Evolutionary conservation across 768 basidiomycete species (phyloP).

Genomic region (Piloderma croceum): DNA sequence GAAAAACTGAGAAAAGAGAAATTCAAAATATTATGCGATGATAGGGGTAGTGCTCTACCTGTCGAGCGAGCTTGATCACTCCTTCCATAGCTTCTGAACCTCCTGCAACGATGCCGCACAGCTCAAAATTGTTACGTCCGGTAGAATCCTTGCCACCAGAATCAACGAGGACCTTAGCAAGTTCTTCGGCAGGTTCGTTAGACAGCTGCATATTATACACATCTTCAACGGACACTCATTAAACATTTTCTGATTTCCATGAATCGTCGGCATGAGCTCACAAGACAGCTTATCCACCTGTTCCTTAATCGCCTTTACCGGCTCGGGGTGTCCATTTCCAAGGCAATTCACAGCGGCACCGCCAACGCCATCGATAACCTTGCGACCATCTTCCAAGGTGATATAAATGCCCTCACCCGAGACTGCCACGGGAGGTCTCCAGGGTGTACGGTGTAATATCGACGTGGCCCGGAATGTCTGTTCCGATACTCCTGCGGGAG

Average conservation of each 20-base stretch:
- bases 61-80: constrained; percentile 75
- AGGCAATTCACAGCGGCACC: constrained; percentile 82
- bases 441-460: constrained; percentile 68
- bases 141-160: no score
- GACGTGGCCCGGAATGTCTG: constrained; percentile 16
- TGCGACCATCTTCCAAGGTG: constrained; percentile 61
- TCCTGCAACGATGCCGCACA: constrained; percentile 69
- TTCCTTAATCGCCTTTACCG: constrained; percentile 69
- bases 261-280: constrained; percentile 29
- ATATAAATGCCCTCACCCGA: constrained; percentile 66
- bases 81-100: constrained; percentile 91
- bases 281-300: constrained; percentile 76
- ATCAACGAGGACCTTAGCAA: constrained; percentile 63
- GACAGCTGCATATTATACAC: constrained; percentile 85
- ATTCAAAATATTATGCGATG: constrained; percentile 2
- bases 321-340: constrained; percentile 68
- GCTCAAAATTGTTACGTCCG: constrained; percentile 62
- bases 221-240: constrained; percentile 40
- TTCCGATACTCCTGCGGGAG: not conserved
- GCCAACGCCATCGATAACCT: constrained; percentile 73
- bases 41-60: constrained; percentile 35
- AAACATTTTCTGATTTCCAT: not conserved
- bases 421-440: constrained; percentile 65
- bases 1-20: constrained; percentile 47
- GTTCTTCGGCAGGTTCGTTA: constrained; percentile 73